Evolutionary conservation across 139 green algal species (phyloP), one percentile per base, ranked within the genome.

Genomic region (Tetraselmis striata): DNA sequence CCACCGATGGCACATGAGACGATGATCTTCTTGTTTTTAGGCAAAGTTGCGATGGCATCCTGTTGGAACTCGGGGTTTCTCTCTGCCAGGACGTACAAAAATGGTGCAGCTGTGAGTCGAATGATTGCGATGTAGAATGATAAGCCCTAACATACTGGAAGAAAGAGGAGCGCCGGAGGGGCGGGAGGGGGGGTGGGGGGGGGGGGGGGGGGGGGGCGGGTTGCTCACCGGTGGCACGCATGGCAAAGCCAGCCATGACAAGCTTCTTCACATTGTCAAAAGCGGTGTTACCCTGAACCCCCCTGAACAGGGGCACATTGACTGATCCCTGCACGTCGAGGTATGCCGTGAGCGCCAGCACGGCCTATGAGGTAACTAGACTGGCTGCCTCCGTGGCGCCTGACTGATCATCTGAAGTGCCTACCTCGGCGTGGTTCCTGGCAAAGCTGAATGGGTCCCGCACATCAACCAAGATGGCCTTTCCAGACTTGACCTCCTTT

Each of bases 191-290:
- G 11, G 45, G 45, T 25, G 5, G 45, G 18, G 45, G 45, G 45
- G 11, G 18, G 11, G 45, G 18, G 11, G 18, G 45, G 11, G 5
- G 45, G 5, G 11, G 45, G 18, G 45, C 45, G 45, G 45, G 18
- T 5, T 18, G 45, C 45, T 67, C 59, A 92, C 90, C 90, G 84
- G 91, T 95, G 2, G 92, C 90, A 32, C 85, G 83, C 92, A 95
- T 95, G 1, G 86, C 87, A 29, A 92, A 88, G 23, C 78, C 79
- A 26, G 81, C 87, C 92, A 95, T 95, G 32, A 88, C 89, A 22
- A 92, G 30, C 77, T 83, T 83, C 83, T 95, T 95, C 1, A 95
- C 75, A 1, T 88, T 90, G 84, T 95, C 92, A 88, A 87, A 91
- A 0, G 32, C 24, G 1, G 28, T 30, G 28, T 85, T 87, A 31